Evolutionary conservation across 768 basidiomycete species (phyloP), one percentile per base, ranked within the genome.

Genomic region (Lactarius deliciosus): DNA sequence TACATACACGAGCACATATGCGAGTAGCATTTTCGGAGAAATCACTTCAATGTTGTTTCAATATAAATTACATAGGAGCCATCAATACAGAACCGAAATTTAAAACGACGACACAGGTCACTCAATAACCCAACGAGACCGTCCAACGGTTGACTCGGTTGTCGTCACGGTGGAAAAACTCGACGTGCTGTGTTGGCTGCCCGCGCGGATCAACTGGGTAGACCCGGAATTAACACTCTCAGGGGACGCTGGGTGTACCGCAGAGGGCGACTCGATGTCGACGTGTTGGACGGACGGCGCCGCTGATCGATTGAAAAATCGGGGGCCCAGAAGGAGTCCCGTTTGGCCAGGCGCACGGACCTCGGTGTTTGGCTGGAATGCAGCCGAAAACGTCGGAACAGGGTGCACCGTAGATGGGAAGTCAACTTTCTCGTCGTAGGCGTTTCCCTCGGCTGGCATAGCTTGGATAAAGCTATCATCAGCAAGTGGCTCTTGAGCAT

Each of bases 51-150:
- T 54, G 41, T 22, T 47, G n/a, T 47, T 38, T 57, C 11, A n/a
- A 41, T 43, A 55, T 36, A 56, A 7, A 28, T 30, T 60, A 64
- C 41, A 56, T 30, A 45, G 50, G 5, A 22, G 28, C n/a, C 28
- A 40, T 10, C 2, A 20, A 64, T 45, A 28, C 36, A 32, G 50
- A 10, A 25, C n/a, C 34, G 20, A 58, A 53, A 9, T n/a, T 25
- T 18, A 43, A 54, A 34, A 38, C 10, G 66, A 32, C 28, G 15
- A 36, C 18, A 55, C 16, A 4, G 58, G 71, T 81, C 74, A 86
- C 75, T 86, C 85, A 66, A 87, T 85, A 65, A 84, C 78, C 85
- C 84, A 86, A 61, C 85, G 82, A 70, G 80, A 79, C 38, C 68
- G 70, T 30, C 57, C 61, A 5, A 66, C 69, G 47, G 61, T 61